Percentiles rank a stretch among this genome's conserved stretches.
These are phyloP conservation scores for Aspergillus sp. DNA, from an alignment of 2,329 filamentous ascomycete species.

Conservation along the genomic window DNA sequence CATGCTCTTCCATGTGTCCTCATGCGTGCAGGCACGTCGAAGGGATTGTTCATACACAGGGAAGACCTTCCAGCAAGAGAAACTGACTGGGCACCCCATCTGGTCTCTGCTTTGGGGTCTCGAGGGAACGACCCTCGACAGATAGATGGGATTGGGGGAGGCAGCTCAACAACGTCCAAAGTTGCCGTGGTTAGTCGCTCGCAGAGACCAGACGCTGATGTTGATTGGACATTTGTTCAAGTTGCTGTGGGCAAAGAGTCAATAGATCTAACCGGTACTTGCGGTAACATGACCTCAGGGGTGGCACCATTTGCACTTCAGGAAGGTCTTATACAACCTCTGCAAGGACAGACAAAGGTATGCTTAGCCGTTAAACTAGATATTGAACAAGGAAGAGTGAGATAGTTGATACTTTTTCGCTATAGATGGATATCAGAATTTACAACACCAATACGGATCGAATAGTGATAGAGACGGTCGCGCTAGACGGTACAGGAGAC, in stretches of 20 bases:
- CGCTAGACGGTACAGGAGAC: conserved; percentile 39
- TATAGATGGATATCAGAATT: conserved; percentile 54
- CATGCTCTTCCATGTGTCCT: neutral
- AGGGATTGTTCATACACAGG: neutral
- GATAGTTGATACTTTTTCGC: neutral
- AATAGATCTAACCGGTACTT: conserved; percentile 66
- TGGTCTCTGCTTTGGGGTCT: conserved; percentile 1
- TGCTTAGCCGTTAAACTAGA: neutral
- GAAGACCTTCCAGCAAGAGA: neutral
- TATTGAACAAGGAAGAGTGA: neutral
- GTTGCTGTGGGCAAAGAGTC: conserved; percentile 60
- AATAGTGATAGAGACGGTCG: conserved; percentile 57
- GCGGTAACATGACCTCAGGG: conserved; percentile 66
- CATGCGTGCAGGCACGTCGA: conserved; percentile 5
- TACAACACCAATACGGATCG: conserved; percentile 69
- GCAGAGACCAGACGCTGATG: conserved; percentile 47
- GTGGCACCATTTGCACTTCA: conserved; percentile 65
- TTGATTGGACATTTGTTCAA: conserved; percentile 69
- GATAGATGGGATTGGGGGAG: conserved; percentile 67
- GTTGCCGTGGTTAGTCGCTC: conserved; percentile 62
- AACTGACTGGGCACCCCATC: neutral
- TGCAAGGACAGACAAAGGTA: neutral
- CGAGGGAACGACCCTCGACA: conserved; percentile 39
- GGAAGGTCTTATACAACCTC: conserved; percentile 46
- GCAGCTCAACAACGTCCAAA: conserved; percentile 66